A percentile compares a stretch with the other conserved stretches of the same genome.
Evolutionary conservation across 768 basidiomycete species (phyloP).

Genomic region (Auricularia sp.): DNA sequence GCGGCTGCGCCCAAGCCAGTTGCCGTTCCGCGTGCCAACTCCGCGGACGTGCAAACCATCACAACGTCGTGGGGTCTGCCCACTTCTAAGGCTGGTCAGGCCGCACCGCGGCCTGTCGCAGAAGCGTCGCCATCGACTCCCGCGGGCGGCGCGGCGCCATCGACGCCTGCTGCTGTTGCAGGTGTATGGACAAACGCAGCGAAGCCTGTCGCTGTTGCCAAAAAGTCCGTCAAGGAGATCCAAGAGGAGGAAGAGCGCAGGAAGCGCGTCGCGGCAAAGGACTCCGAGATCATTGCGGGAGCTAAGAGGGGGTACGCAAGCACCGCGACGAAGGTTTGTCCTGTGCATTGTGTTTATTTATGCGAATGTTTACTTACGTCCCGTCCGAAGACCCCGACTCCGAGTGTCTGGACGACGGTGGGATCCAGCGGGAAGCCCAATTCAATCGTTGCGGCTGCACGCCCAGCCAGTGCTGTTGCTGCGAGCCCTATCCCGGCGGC

Average conservation of each 20-base stretch:
- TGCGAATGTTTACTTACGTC: neutral
- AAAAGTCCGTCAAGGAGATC: constrained; percentile 98
- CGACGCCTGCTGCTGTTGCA: constrained; percentile 16
- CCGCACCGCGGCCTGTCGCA: constrained; percentile 26
- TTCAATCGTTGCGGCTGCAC: constrained; percentile 21
- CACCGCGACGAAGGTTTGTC: constrained; percentile 56
- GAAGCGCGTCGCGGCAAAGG: constrained; percentile 57
- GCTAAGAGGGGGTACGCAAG: constrained; percentile 72
- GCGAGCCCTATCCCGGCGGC: constrained; percentile 26
- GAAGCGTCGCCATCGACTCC: constrained; percentile 34
- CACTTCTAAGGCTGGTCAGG: constrained; percentile 62
- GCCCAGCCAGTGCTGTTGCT: constrained; percentile 17
- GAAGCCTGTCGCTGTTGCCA: constrained; percentile 39
- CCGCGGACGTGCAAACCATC: constrained; percentile 43
- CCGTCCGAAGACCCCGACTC: neutral
- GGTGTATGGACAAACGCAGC: constrained; percentile 68
- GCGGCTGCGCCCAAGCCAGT: constrained; percentile 46
- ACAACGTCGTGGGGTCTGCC: constrained; percentile 78
- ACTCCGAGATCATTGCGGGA: constrained; percentile 42
- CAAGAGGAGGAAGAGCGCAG: constrained; percentile 92
- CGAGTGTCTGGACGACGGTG: constrained; percentile 72
- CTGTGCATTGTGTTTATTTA: neutral
- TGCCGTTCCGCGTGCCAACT: constrained; percentile 33
- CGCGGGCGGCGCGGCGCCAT: constrained; percentile 13
- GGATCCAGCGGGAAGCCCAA: constrained; percentile 61